phyloP scores from a whole-genome alignment of 768 basidiomycete species.

The Melanogaster broomeanus region DNA sequence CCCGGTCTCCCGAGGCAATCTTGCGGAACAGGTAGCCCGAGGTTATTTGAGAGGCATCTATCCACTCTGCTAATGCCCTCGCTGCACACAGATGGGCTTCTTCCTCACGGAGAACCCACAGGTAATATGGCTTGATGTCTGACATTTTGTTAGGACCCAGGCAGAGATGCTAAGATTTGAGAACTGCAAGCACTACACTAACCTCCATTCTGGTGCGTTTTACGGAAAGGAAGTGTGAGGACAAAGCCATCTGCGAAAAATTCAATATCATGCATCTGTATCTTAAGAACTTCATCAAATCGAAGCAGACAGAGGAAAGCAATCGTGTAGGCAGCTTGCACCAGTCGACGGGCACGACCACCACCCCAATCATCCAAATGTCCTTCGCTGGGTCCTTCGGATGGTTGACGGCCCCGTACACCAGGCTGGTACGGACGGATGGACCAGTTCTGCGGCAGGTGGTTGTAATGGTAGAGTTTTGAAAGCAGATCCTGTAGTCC shows the following conservation, averaged over 20 bases:
- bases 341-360: slow-evolving; percentile 20
- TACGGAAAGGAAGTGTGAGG: slow-evolving; percentile 26
- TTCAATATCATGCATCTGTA: slow-evolving; percentile 26
- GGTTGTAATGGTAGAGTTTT: slow-evolving; percentile 28
- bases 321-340: slow-evolving; percentile 34
- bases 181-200: background rate
- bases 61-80: slow-evolving; percentile 34
- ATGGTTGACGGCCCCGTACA: background rate
- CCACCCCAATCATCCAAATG: slow-evolving; percentile 33
- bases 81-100: slow-evolving; percentile 38
- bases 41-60: slow-evolving; percentile 17
- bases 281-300: slow-evolving; percentile 38
- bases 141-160: too few relatives aligned
- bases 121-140: background rate
- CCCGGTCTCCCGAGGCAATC: slow-evolving; percentile 30
- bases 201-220: slow-evolving; percentile 34
- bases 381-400: background rate
- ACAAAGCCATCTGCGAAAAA: slow-evolving; percentile 8
- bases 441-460: slow-evolving; percentile 11
- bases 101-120: slow-evolving; percentile 21
- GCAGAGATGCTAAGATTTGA: too few relatives aligned
- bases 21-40: slow-evolving; percentile 36
- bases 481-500: slow-evolving; percentile 22
- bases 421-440: slow-evolving; percentile 20
- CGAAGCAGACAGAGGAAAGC: slow-evolving; percentile 37